Base-by-base conservation (phyloP, 2,329 filamentous ascomycete species). In the Diaporthe nobilis region DNA sequence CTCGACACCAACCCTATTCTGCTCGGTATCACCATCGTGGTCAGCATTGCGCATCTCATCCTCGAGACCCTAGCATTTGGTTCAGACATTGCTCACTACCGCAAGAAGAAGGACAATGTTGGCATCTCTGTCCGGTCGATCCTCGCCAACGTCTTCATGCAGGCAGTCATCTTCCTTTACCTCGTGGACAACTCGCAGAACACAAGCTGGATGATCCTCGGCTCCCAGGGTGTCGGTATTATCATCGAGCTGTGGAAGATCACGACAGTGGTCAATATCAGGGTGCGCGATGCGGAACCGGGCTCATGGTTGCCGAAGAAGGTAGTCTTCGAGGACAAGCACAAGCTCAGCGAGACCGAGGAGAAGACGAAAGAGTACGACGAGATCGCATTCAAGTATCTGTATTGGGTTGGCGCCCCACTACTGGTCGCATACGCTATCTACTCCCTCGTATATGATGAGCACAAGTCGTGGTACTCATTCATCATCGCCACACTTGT, bases 21-120 rank as follows among this genome's bases (percentile, higher is more conserved):
- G 42, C 91, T 99, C 53, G 93, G 90, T 37, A 93, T 97, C 44
- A 99, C 97, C 0, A 92, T 92, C 37, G 84, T 97, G 12, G 97
- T 98, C 80, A 96, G 92, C 78, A 90, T 99, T 75, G 89, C 97
- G 53, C 97, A 99, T 86, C 95, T 98, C 90, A 88, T 99, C 79
- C 96, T 99, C 78, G 97, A 99, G 85, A 96, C 94, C 82, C 90
- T 99, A 47, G 97, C 97, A 2, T 99, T 99, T 87, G 98, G 98
- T 82, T 98, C 94, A 82, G 97, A 99, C 83, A 98, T 99, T 83
- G 92, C 95, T 67, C 97, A 99, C 86, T 99, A 97, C 92, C 95
- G 96, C 83, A 98, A 98, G 88, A 99, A 99, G 93, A 99, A 99
- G 89, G 97, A 98, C 87, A 97, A 98, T 76, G 94, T 99, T 39